Conservation (phyloP, 2,329 filamentous ascomycete genomes). For the Cyanodermella asteris region DNA sequence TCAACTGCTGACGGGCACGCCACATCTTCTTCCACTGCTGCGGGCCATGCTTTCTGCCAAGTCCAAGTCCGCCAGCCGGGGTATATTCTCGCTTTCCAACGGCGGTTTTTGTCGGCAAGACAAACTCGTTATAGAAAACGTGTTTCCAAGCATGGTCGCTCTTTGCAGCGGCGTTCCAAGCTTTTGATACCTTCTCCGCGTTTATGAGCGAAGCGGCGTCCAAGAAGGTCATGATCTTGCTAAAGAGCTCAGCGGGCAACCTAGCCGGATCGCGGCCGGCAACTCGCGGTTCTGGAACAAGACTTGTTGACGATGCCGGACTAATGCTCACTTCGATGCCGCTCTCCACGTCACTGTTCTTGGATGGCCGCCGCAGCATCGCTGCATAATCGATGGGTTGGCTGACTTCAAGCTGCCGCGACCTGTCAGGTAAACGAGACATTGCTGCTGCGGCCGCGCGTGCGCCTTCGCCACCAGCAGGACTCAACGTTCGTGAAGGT, state of each 20-base stretch:
- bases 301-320: no score
- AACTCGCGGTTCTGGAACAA: no score
- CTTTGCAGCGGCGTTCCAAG: slow-evolving; percentile 33
- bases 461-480: no score
- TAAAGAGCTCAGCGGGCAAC: slow-evolving; percentile 36
- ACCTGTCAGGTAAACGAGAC: no score
- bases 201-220: slow-evolving; percentile 33
- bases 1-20: slow-evolving; percentile 51
- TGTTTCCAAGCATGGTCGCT: slow-evolving; percentile 39
- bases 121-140: slow-evolving; percentile 36
- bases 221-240: slow-evolving; percentile 36
- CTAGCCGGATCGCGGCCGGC: no score
- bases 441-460: no score
- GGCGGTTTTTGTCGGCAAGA: slow-evolving; percentile 5
- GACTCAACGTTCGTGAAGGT: no score
- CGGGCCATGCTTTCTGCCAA: slow-evolving; percentile 31
- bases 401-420: no score
- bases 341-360: no score
- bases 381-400: no score
- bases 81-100: slow-evolving; percentile 1
- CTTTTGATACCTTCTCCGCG: slow-evolving; percentile 32
- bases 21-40: slow-evolving; percentile 81
- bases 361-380: no score
- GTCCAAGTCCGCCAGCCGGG: slow-evolving; percentile 27
- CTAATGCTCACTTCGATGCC: no score